These are phyloP conservation scores for Podila clonocystis DNA, from an alignment of 192 early-diverging fungal genomes.

Conservation along the genomic window DNA sequence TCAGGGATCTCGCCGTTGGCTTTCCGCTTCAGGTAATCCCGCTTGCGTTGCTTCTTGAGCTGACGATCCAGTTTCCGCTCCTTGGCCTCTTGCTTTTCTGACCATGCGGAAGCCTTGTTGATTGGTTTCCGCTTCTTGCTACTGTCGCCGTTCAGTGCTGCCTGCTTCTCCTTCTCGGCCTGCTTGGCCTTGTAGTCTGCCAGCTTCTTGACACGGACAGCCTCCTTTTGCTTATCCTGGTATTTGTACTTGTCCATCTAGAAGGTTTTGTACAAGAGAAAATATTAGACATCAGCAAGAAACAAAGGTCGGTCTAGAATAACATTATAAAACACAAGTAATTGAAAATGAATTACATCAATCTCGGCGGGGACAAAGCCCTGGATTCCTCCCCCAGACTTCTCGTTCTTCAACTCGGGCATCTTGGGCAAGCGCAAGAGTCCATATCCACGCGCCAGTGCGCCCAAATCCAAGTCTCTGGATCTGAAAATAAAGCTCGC, in stretches of 20 bases:
- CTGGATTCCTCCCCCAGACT: conserved; percentile 52
- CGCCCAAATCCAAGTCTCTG: conserved; percentile 83
- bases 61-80: conserved; percentile 71
- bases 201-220: conserved; percentile 67
- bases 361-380: conserved; percentile 53
- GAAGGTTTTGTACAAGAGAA: conserved; percentile 1
- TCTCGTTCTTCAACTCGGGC: conserved; percentile 84
- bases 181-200: conserved; percentile 51
- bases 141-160: conserved; percentile 34
- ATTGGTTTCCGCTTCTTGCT: conserved; percentile 46
- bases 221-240: conserved; percentile 75
- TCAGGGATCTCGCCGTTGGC: conserved; percentile 33
- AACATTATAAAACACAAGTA: conserved; percentile 5
- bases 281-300: conserved; percentile 1
- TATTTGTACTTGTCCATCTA: conserved; percentile 74
- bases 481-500: conserved; percentile 91
- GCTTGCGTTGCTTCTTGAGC: conserved; percentile 72
- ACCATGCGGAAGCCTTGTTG: conserved; percentile 67
- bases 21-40: conserved; percentile 57
- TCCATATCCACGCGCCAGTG: conserved; percentile 83
- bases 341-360: conserved; percentile 40
- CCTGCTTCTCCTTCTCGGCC: conserved; percentile 41
- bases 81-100: conserved; percentile 73
- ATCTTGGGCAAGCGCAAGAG: conserved; percentile 90
- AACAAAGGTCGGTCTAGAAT: neutral